phyloP scores from a whole-genome alignment of 805 yeast genomes.

The Pichia thaimueangensis region DNA sequence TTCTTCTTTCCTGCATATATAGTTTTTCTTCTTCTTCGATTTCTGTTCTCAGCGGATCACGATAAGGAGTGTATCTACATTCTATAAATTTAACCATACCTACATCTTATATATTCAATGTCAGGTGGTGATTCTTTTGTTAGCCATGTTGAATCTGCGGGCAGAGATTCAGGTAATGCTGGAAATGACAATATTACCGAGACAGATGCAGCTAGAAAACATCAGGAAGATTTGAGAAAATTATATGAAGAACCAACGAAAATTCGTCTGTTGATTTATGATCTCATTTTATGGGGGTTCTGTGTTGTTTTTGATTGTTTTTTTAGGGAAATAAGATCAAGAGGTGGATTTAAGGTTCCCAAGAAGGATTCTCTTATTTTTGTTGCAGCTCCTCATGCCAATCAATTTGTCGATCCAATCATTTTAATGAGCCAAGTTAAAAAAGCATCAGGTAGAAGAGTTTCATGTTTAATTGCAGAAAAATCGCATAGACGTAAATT shows the following conservation, averaged over 20 bases:
- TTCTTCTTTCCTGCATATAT: no score
- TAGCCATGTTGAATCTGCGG: no score
- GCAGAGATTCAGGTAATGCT: background rate
- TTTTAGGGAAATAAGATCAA: constrained; percentile 66
- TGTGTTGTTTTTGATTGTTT: constrained; percentile 46
- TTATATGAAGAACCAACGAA: constrained; percentile 34
- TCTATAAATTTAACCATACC: no score
- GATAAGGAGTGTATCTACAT: no score
- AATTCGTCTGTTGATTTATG: constrained; percentile 39
- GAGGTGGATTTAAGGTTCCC: constrained; percentile 64
- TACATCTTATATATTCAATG: no score
- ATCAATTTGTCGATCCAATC: constrained; percentile 74
- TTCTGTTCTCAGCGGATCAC: no score
- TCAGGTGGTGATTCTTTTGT: no score
- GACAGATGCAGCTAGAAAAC: constrained; percentile 2
- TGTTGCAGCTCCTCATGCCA: constrained; percentile 81
- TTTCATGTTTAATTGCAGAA: constrained; percentile 50
- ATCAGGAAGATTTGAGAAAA: constrained; percentile 13
- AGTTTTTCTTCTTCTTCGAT: no score
- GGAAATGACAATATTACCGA: background rate
- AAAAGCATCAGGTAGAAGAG: constrained; percentile 39
- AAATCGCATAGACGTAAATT: constrained; percentile 43
- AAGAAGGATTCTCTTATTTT: constrained; percentile 61
- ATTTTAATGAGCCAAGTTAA: constrained; percentile 76
- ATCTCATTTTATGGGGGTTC: constrained; percentile 46